Evolutionary conservation across 495 filamentous ascomycete genomes (phyloP).

Genomic region (Hypoxylon rickii): DNA sequence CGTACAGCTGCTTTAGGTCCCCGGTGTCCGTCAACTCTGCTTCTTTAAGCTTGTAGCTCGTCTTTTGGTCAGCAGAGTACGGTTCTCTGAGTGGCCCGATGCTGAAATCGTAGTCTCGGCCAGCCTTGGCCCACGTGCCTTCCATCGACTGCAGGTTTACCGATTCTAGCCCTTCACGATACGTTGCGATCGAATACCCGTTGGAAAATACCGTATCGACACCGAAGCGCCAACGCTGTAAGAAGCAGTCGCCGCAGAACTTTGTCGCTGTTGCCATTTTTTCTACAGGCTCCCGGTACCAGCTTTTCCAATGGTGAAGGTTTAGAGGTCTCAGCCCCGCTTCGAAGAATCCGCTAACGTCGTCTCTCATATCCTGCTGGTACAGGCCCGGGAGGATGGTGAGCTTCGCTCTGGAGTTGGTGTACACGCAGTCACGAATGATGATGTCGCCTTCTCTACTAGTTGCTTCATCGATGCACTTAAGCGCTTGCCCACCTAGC

Average conservation of each 20-base stretch:
- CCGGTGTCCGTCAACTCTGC: slow-evolving; percentile 26
- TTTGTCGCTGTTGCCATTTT: slow-evolving; percentile 61
- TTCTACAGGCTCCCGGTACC: slow-evolving; percentile 54
- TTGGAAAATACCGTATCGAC: slow-evolving; percentile 63
- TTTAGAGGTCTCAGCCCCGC: slow-evolving; percentile 60
- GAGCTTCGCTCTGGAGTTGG: slow-evolving; percentile 58
- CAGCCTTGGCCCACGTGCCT: slow-evolving; percentile 64
- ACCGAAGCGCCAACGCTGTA: slow-evolving; percentile 66
- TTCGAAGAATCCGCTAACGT: slow-evolving; percentile 67
- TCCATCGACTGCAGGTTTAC: slow-evolving; percentile 62
- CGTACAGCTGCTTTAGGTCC: slow-evolving; percentile 33
- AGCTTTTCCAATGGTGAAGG: slow-evolving; percentile 69
- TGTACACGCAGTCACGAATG: slow-evolving; percentile 64
- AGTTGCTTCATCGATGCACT: slow-evolving; percentile 57
- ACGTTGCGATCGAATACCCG: slow-evolving; percentile 64
- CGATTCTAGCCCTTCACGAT: slow-evolving; percentile 51
- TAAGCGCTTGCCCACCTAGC: slow-evolving; percentile 56
- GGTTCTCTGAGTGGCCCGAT: slow-evolving; percentile 55
- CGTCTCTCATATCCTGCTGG: slow-evolving; percentile 66
- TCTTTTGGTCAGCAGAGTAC: slow-evolving; percentile 36
- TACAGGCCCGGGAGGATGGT: slow-evolving; percentile 62
- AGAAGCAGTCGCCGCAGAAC: slow-evolving; percentile 64
- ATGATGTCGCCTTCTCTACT: slow-evolving; percentile 63
- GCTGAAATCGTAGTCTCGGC: slow-evolving; percentile 51
- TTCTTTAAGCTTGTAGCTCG: slow-evolving; percentile 41